phyloP scores from a whole-genome alignment of 768 basidiomycete species.

The Amanita exitialis region DNA sequence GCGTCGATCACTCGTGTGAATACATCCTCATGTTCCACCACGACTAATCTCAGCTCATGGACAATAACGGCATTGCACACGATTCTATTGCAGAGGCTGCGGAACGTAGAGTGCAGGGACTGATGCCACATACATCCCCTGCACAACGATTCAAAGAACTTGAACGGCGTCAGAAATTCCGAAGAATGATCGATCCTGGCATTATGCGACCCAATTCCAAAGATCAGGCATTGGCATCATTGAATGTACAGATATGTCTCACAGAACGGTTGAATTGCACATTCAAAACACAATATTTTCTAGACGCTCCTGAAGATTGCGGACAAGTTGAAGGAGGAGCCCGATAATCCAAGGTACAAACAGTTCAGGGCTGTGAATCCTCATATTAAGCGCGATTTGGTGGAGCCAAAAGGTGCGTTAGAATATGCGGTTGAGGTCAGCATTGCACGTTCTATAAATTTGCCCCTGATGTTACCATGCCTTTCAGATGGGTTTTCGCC shows the following conservation, averaged over 20 bases:
- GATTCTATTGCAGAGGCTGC: slow-evolving; percentile 31
- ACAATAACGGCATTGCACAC: slow-evolving; percentile 13
- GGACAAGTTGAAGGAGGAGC: slow-evolving; percentile 66
- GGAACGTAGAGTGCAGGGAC: slow-evolving; percentile 28
- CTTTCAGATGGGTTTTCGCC: slow-evolving; percentile 60
- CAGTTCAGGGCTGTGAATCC: slow-evolving; percentile 71
- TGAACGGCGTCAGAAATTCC: slow-evolving; percentile 60
- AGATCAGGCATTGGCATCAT: slow-evolving; percentile 45
- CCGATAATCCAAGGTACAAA: slow-evolving; percentile 61
- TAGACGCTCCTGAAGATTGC: slow-evolving; percentile 61
- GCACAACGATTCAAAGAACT: slow-evolving; percentile 40
- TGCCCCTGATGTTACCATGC: slow-evolving; percentile 7
- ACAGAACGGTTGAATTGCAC: slow-evolving; percentile 6
- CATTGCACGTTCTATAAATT: slow-evolving; percentile 8
- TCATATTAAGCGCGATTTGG: slow-evolving; percentile 52
- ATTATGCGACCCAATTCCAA: slow-evolving; percentile 64
- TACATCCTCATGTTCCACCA: neutral
- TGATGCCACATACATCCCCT: slow-evolving; percentile 23
- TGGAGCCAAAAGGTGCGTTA: slow-evolving; percentile 65
- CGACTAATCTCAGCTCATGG: neutral
- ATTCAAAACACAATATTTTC: slow-evolving; percentile 9
- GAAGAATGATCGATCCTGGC: slow-evolving; percentile 71
- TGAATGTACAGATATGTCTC: slow-evolving; percentile 40
- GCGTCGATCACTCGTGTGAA: neutral
- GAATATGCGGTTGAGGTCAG: slow-evolving; percentile 76